These are phyloP conservation scores for Lactarius trivialis DNA, from an alignment of 768 basidiomycete species.

Conservation along the genomic window DNA sequence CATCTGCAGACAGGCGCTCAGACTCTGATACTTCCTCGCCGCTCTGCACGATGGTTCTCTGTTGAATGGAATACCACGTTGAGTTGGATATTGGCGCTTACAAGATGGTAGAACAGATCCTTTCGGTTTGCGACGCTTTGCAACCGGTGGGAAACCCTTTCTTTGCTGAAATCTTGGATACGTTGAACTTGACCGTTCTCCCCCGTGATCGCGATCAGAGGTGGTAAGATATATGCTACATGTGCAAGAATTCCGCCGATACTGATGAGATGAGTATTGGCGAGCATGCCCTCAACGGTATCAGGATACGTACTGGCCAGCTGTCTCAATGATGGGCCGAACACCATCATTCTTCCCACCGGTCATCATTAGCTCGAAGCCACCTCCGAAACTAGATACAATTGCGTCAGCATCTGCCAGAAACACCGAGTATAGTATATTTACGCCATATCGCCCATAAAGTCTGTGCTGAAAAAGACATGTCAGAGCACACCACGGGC, in stretches of 20 bases:
- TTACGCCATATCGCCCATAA: constrained; percentile 46
- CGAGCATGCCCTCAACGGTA: too few species aligned
- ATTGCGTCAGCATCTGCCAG: neutral
- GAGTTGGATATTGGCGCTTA: constrained; percentile 14
- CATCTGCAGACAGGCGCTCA: neutral
- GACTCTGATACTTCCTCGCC: constrained; percentile 12
- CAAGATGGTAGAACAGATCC: constrained; percentile 38
- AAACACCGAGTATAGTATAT: constrained; percentile 1
- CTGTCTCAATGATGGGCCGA: neutral
- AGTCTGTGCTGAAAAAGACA: constrained; percentile 34
- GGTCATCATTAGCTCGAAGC: constrained; percentile 26
- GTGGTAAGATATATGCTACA: neutral
- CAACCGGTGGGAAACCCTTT: constrained; percentile 3
- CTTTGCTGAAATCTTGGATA: neutral
- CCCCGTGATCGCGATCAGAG: neutral
- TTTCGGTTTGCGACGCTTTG: constrained; percentile 19
- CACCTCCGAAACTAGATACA: constrained; percentile 26
- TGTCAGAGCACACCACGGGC: neutral
- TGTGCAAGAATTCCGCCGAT: neutral
- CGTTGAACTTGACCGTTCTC: neutral
- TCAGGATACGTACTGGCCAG: neutral
- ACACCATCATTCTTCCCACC: constrained; percentile 16
- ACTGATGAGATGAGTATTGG: constrained; percentile 7
- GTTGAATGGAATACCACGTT: neutral
- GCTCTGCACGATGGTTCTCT: neutral